These are phyloP conservation scores for Hypoxylon lenormandii DNA, from an alignment of 495 filamentous ascomycete species.

Conservation along the genomic window DNA sequence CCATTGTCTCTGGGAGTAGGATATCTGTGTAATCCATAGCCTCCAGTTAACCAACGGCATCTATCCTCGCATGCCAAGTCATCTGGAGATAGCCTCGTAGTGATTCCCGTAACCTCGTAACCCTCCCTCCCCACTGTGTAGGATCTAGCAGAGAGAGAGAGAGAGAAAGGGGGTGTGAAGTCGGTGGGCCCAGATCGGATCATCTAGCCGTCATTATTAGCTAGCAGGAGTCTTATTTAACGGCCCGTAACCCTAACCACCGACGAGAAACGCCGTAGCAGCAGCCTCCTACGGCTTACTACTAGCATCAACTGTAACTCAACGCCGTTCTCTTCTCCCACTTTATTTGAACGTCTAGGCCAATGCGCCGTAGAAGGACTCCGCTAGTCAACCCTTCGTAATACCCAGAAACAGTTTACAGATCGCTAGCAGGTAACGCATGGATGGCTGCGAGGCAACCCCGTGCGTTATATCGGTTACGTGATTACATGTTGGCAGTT, in stretches of 20 bases:
- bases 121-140: conserved; percentile 19
- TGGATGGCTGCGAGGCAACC: conserved; percentile 37
- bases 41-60: no score
- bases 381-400: neutral
- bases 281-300: conserved; percentile 37
- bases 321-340: neutral
- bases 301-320: conserved; percentile 26
- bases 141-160: neutral
- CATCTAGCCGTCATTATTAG: neutral
- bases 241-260: conserved; percentile 4
- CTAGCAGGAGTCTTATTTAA: neutral
- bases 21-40: neutral
- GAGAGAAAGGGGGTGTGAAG: neutral
- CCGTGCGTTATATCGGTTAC: neutral
- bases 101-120: no score
- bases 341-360: neutral
- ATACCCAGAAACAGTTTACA: conserved; percentile 13
- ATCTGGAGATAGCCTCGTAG: neutral
- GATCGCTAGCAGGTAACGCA: conserved; percentile 20
- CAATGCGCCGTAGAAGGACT: neutral
- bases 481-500: conserved; percentile 6
- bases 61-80: neutral
- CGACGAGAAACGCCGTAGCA: conserved; percentile 10
- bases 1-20: neutral
- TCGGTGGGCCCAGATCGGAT: neutral